Evolutionary conservation across 768 basidiomycete genomes (phyloP).

Genomic region (Rhodotorula kratochvilovae): DNA sequence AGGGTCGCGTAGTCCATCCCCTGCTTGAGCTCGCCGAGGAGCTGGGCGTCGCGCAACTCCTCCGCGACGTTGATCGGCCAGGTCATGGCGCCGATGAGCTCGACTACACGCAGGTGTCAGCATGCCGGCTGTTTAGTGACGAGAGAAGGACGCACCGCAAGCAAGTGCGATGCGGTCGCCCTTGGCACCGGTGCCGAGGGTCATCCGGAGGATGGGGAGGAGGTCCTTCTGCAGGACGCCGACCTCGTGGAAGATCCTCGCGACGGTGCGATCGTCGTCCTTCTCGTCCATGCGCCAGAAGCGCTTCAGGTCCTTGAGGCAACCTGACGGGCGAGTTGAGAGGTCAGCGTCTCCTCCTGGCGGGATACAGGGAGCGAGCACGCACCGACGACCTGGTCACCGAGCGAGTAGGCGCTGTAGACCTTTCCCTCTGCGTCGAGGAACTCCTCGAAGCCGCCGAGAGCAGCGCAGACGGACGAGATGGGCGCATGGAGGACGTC

Average conservation of each 20-base stretch:
- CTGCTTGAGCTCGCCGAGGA: slow-evolving; percentile 56
- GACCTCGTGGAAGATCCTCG: slow-evolving; percentile 85
- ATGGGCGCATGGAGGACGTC: slow-evolving; percentile 37
- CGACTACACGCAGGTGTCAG: slow-evolving; percentile 49
- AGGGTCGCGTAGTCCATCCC: slow-evolving; percentile 75
- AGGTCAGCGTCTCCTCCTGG: background rate
- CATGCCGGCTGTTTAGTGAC: background rate
- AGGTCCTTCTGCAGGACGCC: slow-evolving; percentile 81
- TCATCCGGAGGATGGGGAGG: slow-evolving; percentile 73
- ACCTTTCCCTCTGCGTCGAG: slow-evolving; percentile 31
- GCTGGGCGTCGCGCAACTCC: slow-evolving; percentile 83
- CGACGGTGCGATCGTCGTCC: slow-evolving; percentile 92
- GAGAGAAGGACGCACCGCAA: slow-evolving; percentile 51
- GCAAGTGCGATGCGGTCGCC: slow-evolving; percentile 61
- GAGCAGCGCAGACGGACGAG: slow-evolving; percentile 35
- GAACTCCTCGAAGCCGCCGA: slow-evolving; percentile 40
- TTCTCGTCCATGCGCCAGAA: slow-evolving; percentile 95
- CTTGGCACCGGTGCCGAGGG: slow-evolving; percentile 68
- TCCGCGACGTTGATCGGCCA: slow-evolving; percentile 97
- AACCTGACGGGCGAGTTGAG: slow-evolving; percentile 51
- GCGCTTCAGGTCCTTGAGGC: slow-evolving; percentile 88
- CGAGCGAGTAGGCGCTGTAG: slow-evolving; percentile 34
- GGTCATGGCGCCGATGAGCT: slow-evolving; percentile 92
- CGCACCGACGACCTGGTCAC: slow-evolving; percentile 41
- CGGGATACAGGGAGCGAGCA: background rate